Percentiles rank a stretch among this genome's conserved stretches.
Conservation (phyloP, 2,329 filamentous ascomycete species). For the Fusarium agapanthi region DNA sequence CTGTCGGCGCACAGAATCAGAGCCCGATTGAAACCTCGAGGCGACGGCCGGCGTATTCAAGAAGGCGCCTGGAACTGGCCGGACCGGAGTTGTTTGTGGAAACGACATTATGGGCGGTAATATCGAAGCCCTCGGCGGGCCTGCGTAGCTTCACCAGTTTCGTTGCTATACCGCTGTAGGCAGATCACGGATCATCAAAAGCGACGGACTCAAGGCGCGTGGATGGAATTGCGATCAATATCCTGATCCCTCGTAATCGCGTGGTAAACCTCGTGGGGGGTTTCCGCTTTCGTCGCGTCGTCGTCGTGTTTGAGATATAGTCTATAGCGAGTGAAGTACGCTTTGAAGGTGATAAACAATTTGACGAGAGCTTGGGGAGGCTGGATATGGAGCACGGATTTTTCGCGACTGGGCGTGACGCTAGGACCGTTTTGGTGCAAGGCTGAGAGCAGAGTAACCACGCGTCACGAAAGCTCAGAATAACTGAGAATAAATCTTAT, state of each 20-base stretch:
- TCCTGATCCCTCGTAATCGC: conserved; percentile 26
- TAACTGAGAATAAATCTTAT: background rate
- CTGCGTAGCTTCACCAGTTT: conserved; percentile 44
- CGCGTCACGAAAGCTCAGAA: conserved; percentile 19
- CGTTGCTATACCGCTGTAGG: conserved; percentile 35
- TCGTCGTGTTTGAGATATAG: conserved; percentile 30
- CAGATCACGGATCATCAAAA: conserved; percentile 44
- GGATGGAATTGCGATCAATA: conserved; percentile 14
- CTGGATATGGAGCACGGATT: conserved; percentile 49
- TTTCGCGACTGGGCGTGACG: conserved; percentile 48
- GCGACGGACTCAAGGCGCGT: conserved; percentile 32
- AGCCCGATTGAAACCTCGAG: conserved; percentile 55
- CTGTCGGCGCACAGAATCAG: conserved; percentile 61
- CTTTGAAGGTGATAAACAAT: conserved; percentile 42
- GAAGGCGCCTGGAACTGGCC: conserved; percentile 78
- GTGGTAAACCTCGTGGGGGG: conserved; percentile 8
- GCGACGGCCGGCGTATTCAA: conserved; percentile 75
- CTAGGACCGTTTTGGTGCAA: conserved; percentile 49
- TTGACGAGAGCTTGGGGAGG: conserved; percentile 47
- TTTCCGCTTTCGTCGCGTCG: conserved; percentile 34
- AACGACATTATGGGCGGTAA: conserved; percentile 60
- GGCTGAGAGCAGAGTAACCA: conserved; percentile 42
- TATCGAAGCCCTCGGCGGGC: conserved; percentile 42
- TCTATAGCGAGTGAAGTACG: conserved; percentile 32
- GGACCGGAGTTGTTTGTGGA: conserved; percentile 70